phyloP scores from a whole-genome alignment of 768 basidiomycete genomes.

The Phylloporus scabripes region DNA sequence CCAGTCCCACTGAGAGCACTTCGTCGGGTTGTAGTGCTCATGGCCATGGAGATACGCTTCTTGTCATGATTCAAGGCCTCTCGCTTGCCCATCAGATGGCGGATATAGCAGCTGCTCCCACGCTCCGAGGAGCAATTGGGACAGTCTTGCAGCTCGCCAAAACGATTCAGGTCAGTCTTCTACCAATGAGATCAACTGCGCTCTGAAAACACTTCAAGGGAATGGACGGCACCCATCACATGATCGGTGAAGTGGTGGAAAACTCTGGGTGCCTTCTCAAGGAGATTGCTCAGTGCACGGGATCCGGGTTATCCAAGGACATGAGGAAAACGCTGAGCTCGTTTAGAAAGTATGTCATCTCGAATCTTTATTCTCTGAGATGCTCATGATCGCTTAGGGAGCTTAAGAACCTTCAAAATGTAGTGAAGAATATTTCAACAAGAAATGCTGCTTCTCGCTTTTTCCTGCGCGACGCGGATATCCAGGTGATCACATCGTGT shows the following conservation, averaged over 20 bases:
- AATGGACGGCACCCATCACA: constrained; percentile 12
- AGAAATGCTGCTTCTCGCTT: constrained; percentile 5
- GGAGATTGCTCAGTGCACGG: constrained; percentile 1
- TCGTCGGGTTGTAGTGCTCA: constrained; percentile 2
- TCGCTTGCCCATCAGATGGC: constrained; percentile 4
- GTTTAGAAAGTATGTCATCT: constrained; percentile 6
- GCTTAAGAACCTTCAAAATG: constrained; percentile 2
- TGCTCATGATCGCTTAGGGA: constrained; percentile 2
- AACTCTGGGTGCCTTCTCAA: constrained; percentile 12
- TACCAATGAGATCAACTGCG: neutral
- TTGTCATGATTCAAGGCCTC: constrained; percentile 4
- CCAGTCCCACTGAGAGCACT: neutral
- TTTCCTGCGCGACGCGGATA: constrained; percentile 7
- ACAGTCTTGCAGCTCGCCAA: constrained; percentile 7
- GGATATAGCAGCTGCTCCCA: constrained; percentile 1
- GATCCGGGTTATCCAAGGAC: neutral
- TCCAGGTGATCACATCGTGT: constrained; percentile 7
- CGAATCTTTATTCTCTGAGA: neutral
- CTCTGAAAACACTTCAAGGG: constrained; percentile 3
- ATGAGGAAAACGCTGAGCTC: constrained; percentile 2
- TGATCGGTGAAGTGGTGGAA: constrained; percentile 11
- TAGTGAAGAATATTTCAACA: constrained; percentile 6
- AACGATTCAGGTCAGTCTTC: constrained; percentile 4
- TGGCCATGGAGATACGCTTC: neutral
- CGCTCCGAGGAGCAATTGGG: constrained; percentile 8